Conservation (phyloP, 164 flowering plant species). For the Vitis amurensis region DNA sequence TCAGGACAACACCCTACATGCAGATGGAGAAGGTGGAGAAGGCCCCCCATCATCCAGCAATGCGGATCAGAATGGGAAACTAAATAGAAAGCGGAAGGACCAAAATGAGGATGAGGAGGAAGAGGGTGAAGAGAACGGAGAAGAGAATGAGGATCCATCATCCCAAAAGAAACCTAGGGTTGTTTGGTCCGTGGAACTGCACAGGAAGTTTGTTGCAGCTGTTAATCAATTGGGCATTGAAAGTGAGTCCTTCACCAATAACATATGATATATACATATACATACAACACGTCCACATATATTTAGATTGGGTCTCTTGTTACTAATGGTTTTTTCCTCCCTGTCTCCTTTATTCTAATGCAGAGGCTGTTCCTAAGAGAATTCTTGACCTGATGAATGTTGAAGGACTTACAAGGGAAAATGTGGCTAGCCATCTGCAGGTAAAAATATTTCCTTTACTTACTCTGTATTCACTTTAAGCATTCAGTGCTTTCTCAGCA, state of each 20-base stretch:
- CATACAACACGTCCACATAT: too few relatives aligned
- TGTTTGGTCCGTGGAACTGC: slow-evolving; percentile 67
- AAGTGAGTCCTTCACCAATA: slow-evolving; percentile 30
- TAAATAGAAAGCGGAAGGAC: slow-evolving; percentile 41
- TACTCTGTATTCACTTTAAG: not conserved
- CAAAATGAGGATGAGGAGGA: slow-evolving; percentile 47
- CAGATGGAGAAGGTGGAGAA: slow-evolving; percentile 25
- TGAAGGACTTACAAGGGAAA: slow-evolving; percentile 86
- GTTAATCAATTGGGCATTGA: slow-evolving; percentile 60
- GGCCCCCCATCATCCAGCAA: slow-evolving; percentile 17
- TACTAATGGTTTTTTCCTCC: not conserved
- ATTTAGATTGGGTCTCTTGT: not conserved
- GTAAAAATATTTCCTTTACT: slow-evolving; percentile 26
- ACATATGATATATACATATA: not conserved
- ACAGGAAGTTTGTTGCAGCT: slow-evolving; percentile 63
- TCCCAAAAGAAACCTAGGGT: slow-evolving; percentile 66
- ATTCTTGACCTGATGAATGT: slow-evolving; percentile 92
- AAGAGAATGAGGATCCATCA: slow-evolving; percentile 45
- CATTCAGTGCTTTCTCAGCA: not conserved
- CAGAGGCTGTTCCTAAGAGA: slow-evolving; percentile 96
- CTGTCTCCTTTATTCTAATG: slow-evolving; percentile 11
- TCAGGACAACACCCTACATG: slow-evolving; percentile 15
- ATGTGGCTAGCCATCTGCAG: slow-evolving; percentile 98
- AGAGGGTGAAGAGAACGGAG: slow-evolving; percentile 38
- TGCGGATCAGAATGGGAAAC: slow-evolving; percentile 32